Percentiles rank a stretch among this genome's conserved stretches.
Evolutionary conservation across 306 rosid genomes (phyloP).

Genomic region (Abrus pulchellus): DNA sequence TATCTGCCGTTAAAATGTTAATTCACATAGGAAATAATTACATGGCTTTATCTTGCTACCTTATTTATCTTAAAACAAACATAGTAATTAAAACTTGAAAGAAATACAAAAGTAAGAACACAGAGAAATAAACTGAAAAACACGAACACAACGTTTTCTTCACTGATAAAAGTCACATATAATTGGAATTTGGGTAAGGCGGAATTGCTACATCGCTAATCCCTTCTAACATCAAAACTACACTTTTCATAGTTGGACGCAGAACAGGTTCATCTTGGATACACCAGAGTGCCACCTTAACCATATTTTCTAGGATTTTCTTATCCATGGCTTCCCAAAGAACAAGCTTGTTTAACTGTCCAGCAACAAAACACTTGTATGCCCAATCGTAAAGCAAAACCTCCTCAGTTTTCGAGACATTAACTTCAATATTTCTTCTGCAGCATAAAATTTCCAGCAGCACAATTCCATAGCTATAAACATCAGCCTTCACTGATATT

Average conservation of each 20-base stretch:
- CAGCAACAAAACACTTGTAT: constrained; percentile 40
- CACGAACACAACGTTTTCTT: not conserved
- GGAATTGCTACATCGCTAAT: constrained; percentile 48
- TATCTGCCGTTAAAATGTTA: not conserved
- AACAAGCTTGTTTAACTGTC: constrained; percentile 45
- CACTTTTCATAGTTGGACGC: constrained; percentile 59
- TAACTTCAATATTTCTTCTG: constrained; percentile 43
- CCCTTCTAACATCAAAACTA: constrained; percentile 56
- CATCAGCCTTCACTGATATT: constrained; percentile 55
- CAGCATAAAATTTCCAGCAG: constrained; percentile 50
- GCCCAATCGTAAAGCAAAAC: constrained; percentile 51
- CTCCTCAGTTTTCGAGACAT: constrained; percentile 42
- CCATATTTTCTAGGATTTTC: constrained; percentile 44
- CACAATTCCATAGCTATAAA: constrained; percentile 56
- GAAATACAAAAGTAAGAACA: not conserved
- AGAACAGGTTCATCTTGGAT: constrained; percentile 56
- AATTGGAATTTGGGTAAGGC: constrained; percentile 48
- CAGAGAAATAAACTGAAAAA: not conserved
- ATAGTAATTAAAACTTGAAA: not conserved
- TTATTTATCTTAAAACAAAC: not conserved
- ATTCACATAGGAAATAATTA: not conserved
- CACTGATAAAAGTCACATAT: not conserved
- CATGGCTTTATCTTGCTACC: not conserved
- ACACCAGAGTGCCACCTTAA: constrained; percentile 56
- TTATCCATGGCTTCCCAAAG: constrained; percentile 38